Percentiles rank a stretch among this genome's conserved stretches.
These are phyloP conservation scores for Emmonsiellopsis sp. DNA, from an alignment of 2,329 filamentous ascomycete genomes.

Conservation along the genomic window DNA sequence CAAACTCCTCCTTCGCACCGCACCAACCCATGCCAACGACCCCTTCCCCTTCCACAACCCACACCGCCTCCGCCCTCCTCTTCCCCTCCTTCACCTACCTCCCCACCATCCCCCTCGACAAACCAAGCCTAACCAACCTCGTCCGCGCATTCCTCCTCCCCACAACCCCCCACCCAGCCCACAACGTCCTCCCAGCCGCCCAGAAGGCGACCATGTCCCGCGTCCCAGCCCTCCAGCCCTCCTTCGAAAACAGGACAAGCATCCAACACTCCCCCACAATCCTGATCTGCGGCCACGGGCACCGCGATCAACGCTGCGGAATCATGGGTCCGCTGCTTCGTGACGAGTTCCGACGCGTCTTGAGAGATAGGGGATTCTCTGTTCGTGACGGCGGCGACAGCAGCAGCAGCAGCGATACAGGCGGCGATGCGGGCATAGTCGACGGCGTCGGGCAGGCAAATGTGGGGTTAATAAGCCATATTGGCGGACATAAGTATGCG, in stretches of 20 bases:
- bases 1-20: constrained; percentile 59
- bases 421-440: constrained; percentile 11
- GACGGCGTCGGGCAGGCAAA: constrained; percentile 27
- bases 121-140: constrained; percentile 43
- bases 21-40: constrained; percentile 36
- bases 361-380: constrained; percentile 22
- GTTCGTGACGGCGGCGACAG: constrained; percentile 10
- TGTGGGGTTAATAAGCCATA: constrained; percentile 57
- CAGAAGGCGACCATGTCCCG: constrained; percentile 30
- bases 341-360: constrained; percentile 52
- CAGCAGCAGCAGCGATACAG: background rate
- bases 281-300: constrained; percentile 79
- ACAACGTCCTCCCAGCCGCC: constrained; percentile 21
- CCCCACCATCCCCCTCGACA: constrained; percentile 56
- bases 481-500: constrained; percentile 90
- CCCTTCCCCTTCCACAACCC: constrained; percentile 8
- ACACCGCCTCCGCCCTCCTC: constrained; percentile 55
- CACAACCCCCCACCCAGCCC: constrained; percentile 22
- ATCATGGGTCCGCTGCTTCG: constrained; percentile 65
- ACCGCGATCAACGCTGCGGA: constrained; percentile 74
- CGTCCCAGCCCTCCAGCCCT: constrained; percentile 37
- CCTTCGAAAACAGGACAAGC: constrained; percentile 53
- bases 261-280: constrained; percentile 51
- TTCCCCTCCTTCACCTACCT: constrained; percentile 79
- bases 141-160: constrained; percentile 33